A percentile compares a stretch with the other conserved stretches of the same genome.
These are phyloP conservation scores for Penicillium glabrum DNA, from an alignment of 2,329 filamentous ascomycete genomes.

Conservation along the genomic window DNA sequence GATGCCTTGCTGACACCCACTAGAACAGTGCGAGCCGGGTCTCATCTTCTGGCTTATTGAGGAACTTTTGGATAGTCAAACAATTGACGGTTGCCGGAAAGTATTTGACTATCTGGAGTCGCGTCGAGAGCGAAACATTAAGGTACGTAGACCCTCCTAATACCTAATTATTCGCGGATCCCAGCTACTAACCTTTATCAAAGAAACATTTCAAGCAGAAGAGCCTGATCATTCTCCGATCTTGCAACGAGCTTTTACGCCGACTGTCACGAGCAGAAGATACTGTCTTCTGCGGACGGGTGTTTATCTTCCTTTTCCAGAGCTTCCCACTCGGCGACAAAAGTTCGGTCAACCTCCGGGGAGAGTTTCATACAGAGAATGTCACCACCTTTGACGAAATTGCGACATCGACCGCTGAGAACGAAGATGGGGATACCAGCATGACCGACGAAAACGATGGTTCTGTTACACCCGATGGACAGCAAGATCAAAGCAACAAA, in stretches of 20 bases:
- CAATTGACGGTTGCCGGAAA: slow-evolving; percentile 83
- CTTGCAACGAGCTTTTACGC: slow-evolving; percentile 92
- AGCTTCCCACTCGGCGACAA: slow-evolving; percentile 95
- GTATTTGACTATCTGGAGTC: slow-evolving; percentile 97
- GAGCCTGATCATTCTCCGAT: slow-evolving; percentile 83
- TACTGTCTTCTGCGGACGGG: slow-evolving; percentile 92
- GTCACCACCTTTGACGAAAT: slow-evolving; percentile 77
- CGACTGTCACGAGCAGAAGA: slow-evolving; percentile 94
- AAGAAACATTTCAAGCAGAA: slow-evolving; percentile 75
- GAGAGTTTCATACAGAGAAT: slow-evolving; percentile 95
- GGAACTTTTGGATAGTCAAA: slow-evolving; percentile 93
- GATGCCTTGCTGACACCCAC: slow-evolving; percentile 21
- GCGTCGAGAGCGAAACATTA: slow-evolving; percentile 80
- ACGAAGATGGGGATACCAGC: slow-evolving; percentile 68
- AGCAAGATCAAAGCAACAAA: slow-evolving; percentile 23
- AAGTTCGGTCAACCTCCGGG: slow-evolving; percentile 93
- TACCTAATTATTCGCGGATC: neutral
- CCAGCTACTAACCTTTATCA: slow-evolving; percentile 9
- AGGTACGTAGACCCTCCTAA: slow-evolving; percentile 49
- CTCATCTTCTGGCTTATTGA: slow-evolving; percentile 89
- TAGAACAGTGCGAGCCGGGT: slow-evolving; percentile 67
- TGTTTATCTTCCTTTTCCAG: slow-evolving; percentile 98
- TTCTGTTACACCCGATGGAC: slow-evolving; percentile 32
- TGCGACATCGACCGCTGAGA: slow-evolving; percentile 33
- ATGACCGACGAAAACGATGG: slow-evolving; percentile 41